Percentiles rank a stretch among this genome's conserved stretches.
Evolutionary conservation across 345 rosid genomes (phyloP).

Genomic region (Psidium guajava): DNA sequence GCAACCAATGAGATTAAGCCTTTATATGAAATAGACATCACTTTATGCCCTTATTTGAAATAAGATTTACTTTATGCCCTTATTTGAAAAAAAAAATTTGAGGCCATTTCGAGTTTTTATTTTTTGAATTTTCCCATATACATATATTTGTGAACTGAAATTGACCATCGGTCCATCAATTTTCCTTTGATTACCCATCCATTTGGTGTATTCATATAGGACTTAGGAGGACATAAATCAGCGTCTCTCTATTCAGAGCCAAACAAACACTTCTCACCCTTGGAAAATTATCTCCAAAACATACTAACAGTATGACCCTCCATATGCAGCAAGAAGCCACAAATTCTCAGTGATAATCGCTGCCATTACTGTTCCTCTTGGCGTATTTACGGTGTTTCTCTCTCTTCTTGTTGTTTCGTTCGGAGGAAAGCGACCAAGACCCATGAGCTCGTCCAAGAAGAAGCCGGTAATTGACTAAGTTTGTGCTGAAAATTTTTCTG

Average conservation of each 20-base stretch:
- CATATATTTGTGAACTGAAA: background rate
- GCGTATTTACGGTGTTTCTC: background rate
- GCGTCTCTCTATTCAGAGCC: too few relatives aligned
- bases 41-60: too few relatives aligned
- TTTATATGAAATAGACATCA: too few relatives aligned
- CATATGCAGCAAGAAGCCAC: background rate
- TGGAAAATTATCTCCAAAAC: too few relatives aligned
- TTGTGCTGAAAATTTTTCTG: background rate
- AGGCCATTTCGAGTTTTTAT: too few relatives aligned
- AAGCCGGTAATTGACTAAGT: background rate
- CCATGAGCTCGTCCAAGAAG: background rate
- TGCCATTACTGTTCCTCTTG: background rate
- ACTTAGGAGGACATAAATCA: too few relatives aligned
- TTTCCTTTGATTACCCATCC: background rate
- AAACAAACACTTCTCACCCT: too few relatives aligned
- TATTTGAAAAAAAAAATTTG: too few relatives aligned
- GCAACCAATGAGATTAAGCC: too few relatives aligned
- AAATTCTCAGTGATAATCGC: background rate
- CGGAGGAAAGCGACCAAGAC: background rate
- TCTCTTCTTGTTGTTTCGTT: background rate
- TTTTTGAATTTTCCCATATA: too few relatives aligned
- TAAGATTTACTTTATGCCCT: too few relatives aligned
- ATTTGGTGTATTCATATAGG: background rate
- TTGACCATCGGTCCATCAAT: background rate
- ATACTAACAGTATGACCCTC: background rate